These are phyloP conservation scores for Nidula niveotomentosa DNA, from an alignment of 1,284 basidiomycete species.

Conservation along the genomic window DNA sequence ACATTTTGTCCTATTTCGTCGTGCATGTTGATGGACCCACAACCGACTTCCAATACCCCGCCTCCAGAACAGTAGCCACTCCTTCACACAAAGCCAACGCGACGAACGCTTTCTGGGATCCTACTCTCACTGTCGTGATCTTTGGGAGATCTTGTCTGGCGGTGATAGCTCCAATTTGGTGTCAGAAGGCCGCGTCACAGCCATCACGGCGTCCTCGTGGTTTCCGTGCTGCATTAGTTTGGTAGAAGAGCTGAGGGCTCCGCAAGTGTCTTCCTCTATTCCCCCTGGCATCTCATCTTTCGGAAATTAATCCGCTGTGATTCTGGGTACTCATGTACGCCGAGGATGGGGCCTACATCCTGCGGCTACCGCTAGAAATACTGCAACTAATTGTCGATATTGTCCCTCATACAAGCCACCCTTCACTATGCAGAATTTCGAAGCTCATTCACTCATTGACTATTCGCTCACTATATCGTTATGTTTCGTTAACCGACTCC, in stretches of 20 bases:
- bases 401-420: constrained; percentile 19
- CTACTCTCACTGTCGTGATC: neutral
- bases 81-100: neutral
- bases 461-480: constrained; percentile 25
- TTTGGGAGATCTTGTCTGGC: neutral
- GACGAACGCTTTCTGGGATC: neutral
- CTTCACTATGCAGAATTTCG: constrained; percentile 28
- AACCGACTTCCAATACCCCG: neutral
- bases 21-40: neutral
- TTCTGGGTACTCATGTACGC: neutral
- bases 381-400: constrained; percentile 28
- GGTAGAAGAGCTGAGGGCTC: neutral
- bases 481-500: constrained; percentile 24
- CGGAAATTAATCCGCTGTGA: neutral
- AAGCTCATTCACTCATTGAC: constrained; percentile 26
- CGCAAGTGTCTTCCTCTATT: neutral
- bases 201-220: neutral
- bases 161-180: neutral
- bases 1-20: neutral
- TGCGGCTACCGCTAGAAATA: constrained; percentile 28
- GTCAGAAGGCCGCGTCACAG: neutral
- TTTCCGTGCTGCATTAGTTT: neutral
- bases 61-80: neutral
- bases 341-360: neutral
- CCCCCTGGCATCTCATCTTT: neutral